Percentiles rank a stretch among this genome's conserved stretches.
phyloP scores from a whole-genome alignment of 164 flowering plant species.

The Magnolia officinalis region DNA sequence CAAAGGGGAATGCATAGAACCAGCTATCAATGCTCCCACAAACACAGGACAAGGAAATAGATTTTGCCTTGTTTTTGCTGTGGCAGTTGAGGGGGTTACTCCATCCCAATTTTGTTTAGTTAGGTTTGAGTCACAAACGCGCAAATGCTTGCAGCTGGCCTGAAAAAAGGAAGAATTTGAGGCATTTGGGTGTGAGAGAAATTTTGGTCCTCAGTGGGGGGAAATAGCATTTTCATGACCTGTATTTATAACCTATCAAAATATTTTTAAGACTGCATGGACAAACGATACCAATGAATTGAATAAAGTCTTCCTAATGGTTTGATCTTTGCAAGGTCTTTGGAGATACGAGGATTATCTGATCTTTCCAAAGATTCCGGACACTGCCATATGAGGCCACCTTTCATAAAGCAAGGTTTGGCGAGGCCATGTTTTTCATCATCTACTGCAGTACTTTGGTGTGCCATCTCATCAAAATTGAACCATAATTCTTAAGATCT shows the following conservation, averaged over 20 bases:
- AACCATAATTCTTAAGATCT: no score
- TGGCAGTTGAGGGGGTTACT: background rate
- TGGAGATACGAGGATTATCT: no score
- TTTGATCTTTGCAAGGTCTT: no score
- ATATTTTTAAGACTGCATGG: background rate
- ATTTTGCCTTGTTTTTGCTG: background rate
- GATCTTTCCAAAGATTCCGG: no score
- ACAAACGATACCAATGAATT: background rate
- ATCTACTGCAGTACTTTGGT: no score
- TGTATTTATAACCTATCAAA: background rate
- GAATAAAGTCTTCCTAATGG: background rate
- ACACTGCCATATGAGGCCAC: no score
- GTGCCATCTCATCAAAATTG: no score
- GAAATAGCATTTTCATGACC: background rate
- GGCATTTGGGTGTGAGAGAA: background rate
- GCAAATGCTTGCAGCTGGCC: background rate
- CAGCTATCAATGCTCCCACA: background rate
- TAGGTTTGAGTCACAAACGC: background rate
- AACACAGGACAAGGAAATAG: background rate
- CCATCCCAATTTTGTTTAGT: background rate
- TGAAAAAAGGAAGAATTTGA: no score
- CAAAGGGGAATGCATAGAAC: background rate
- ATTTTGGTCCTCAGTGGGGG: background rate
- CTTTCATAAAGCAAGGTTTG: no score
- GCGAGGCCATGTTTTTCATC: no score